These are phyloP conservation scores for Jamesozyma jinghongensis DNA, from an alignment of 805 yeast genomes.

Conservation along the genomic window DNA sequence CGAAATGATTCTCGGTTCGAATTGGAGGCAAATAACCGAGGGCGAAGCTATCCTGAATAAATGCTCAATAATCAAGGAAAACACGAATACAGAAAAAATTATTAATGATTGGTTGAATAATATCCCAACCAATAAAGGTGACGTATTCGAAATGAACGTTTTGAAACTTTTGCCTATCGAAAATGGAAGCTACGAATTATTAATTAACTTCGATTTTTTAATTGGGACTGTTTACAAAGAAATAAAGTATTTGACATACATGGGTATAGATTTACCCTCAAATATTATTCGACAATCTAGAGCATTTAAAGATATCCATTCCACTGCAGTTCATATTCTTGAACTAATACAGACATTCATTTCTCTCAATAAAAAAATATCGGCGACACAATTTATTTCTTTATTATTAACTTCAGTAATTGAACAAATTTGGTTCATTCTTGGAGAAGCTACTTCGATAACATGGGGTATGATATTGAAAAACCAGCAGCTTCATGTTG, in stretches of 20 bases:
- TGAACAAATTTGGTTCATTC: conserved; percentile 24
- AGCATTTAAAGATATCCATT: conserved; percentile 43
- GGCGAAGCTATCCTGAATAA: conserved; percentile 56
- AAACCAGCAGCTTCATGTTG: neutral
- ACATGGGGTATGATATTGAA: conserved; percentile 47
- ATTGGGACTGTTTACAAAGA: conserved; percentile 42
- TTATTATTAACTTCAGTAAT: conserved; percentile 35
- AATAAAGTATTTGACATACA: conserved; percentile 38
- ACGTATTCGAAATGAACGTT: conserved; percentile 29
- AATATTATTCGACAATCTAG: conserved; percentile 39
- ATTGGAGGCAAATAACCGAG: conserved; percentile 55
- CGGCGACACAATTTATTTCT: conserved; percentile 34
- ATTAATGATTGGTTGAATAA: conserved; percentile 43
- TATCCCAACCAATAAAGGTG: conserved; percentile 14
- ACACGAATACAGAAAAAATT: conserved; percentile 36
- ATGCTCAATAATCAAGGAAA: conserved; percentile 36
- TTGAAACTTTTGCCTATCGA: conserved; percentile 31
- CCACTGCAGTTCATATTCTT: conserved; percentile 44
- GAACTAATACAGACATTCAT: conserved; percentile 43
- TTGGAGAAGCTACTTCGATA: conserved; percentile 32
- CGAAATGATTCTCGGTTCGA: conserved; percentile 45
- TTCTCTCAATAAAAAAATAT: conserved; percentile 24
- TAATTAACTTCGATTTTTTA: conserved; percentile 44
- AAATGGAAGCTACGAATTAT: conserved; percentile 25
- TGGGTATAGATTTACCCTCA: conserved; percentile 53